These are phyloP conservation scores for Malassezia pachydermatis DNA, from an alignment of 1,284 basidiomycete species.

Conservation along the genomic window DNA sequence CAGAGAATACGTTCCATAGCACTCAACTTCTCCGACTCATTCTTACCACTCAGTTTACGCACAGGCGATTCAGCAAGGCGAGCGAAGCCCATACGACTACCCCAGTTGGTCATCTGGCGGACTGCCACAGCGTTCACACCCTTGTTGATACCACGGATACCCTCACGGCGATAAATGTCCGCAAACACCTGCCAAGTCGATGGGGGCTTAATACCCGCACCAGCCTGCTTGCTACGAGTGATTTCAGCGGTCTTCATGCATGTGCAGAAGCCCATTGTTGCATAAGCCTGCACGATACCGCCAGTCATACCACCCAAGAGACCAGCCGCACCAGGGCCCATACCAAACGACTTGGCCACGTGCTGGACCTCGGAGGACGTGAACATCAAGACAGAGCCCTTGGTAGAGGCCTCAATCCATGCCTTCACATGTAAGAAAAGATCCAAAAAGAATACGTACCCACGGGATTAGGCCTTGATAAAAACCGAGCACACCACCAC, in stretches of 20 bases:
- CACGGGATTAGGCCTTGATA: constrained; percentile 99
- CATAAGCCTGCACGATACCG: constrained; percentile 95
- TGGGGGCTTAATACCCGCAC: constrained; percentile 74
- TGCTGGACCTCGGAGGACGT: constrained; percentile 89
- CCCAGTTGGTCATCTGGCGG: constrained; percentile 98
- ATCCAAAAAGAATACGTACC: no score
- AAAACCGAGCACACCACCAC: constrained; percentile 81
- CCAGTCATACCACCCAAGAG: constrained; percentile 94
- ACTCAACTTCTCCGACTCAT: constrained; percentile 63
- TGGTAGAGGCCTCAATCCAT: constrained; percentile 99
- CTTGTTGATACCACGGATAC: constrained; percentile 94
- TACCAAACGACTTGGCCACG: constrained; percentile 58
- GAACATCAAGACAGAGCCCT: constrained; percentile 91
- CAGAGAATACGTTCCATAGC: constrained; percentile 78
- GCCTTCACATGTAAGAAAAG: constrained; percentile 54
- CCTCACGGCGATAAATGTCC: constrained; percentile 87
- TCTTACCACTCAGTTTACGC: constrained; percentile 63
- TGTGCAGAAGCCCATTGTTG: constrained; percentile 98
- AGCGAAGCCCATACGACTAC: constrained; percentile 95
- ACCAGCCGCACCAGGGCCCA: constrained; percentile 72
- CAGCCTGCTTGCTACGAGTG: constrained; percentile 88
- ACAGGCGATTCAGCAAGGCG: constrained; percentile 78
- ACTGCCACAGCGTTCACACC: constrained; percentile 94
- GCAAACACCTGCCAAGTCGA: constrained; percentile 79
- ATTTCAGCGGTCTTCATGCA: constrained; percentile 65